Conservation (phyloP, 164 flowering plant species). For the Hamamelis virginiana region DNA sequence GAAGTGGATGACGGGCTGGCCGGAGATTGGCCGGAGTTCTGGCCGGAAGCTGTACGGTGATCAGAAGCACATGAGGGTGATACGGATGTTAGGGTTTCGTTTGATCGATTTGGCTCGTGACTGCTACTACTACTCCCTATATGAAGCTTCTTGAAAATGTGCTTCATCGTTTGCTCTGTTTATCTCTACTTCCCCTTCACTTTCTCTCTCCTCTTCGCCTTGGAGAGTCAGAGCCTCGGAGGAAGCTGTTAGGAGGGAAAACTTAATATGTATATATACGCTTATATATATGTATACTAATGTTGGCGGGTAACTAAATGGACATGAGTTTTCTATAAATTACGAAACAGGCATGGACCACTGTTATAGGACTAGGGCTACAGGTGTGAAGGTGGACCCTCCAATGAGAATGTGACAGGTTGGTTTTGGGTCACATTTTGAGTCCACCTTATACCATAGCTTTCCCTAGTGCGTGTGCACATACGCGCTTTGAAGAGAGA, state of each 20-base stretch:
- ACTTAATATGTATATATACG: slow-evolving; percentile 4
- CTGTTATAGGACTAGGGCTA: no score
- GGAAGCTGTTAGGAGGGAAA: slow-evolving; percentile 20
- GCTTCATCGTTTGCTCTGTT: slow-evolving; percentile 51
- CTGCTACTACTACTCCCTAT: slow-evolving; percentile 30
- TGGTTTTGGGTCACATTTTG: no score
- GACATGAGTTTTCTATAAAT: background rate
- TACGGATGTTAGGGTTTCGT: slow-evolving; percentile 38
- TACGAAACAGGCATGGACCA: background rate
- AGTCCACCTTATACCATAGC: no score
- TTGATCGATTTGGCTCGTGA: slow-evolving; percentile 63
- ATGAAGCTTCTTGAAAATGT: slow-evolving; percentile 97
- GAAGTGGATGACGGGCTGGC: slow-evolving; percentile 10
- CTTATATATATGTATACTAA: background rate
- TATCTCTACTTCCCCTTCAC: background rate
- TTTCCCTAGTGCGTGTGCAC: no score
- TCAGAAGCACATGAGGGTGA: slow-evolving; percentile 36
- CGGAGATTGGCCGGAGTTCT: slow-evolving; percentile 19
- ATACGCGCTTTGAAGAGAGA: no score
- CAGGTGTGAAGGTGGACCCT: no score
- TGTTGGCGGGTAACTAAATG: background rate
- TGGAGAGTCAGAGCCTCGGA: slow-evolving; percentile 2
- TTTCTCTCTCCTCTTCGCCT: slow-evolving; percentile 10
- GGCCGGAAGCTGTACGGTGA: slow-evolving; percentile 25
- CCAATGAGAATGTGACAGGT: no score